Percentiles rank a stretch among this genome's conserved stretches.
These are phyloP conservation scores for Saposhnikovia divaricata DNA, from an alignment of 129 eudicot species.

Conservation along the genomic window DNA sequence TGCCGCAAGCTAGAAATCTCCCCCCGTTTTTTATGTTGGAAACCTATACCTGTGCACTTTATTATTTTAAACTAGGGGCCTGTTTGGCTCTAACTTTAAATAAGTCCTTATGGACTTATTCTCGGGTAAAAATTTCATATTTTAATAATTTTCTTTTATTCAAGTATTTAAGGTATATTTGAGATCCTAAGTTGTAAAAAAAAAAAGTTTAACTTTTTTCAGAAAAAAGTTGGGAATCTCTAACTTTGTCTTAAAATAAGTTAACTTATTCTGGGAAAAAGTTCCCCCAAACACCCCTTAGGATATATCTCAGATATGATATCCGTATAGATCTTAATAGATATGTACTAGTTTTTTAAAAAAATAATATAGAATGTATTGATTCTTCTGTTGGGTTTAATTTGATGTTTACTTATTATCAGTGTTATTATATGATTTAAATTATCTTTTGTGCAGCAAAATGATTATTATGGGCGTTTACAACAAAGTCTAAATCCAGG, in stretches of 20 bases:
- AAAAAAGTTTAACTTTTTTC: too few species aligned
- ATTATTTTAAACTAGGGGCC: neutral
- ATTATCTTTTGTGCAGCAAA: slow-evolving; percentile 52
- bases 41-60: neutral
- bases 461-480: slow-evolving; percentile 31
- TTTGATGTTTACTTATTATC: neutral
- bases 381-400: neutral
- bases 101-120: too few species aligned
- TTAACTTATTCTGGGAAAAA: too few species aligned
- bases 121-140: too few species aligned
- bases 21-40: neutral
- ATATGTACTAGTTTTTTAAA: neutral
- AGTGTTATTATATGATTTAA: neutral
- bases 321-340: neutral
- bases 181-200: too few species aligned
- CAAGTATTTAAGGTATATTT: too few species aligned
- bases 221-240: too few species aligned
- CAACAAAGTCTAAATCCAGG: slow-evolving; percentile 41
- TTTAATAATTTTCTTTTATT: too few species aligned
- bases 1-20: neutral
- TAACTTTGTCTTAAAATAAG: too few species aligned
- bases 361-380: neutral
- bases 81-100: too few species aligned
- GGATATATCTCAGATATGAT: neutral
- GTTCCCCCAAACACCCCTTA: too few species aligned